Evolutionary conservation across 2,329 filamentous ascomycete genomes (phyloP), one percentile per base, ranked within the genome.

Genomic region (Penicillium sumatraense): DNA sequence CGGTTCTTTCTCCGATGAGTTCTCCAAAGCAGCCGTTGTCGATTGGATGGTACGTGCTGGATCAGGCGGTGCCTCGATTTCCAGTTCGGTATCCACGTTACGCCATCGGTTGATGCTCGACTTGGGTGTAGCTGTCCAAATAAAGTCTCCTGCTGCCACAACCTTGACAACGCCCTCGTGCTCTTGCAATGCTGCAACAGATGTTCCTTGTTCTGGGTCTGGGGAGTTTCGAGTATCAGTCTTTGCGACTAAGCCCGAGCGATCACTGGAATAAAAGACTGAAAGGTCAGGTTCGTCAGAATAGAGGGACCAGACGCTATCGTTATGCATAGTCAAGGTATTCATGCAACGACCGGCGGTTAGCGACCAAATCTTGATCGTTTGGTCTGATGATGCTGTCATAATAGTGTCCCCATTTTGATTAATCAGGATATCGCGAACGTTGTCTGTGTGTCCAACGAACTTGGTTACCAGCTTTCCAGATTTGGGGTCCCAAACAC

Each of bases 321-420:
- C 92, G 70, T 96, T 96, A 77, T 99, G 95, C 95, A 99, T 99
- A 51, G 93, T 97, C 65, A 99, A 84, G 0, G 95, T 99, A 75
- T 97, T 91, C 89, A 98, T 93, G 81, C 95, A 99, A 64, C 95
- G 85, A 52, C 95, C 95, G 20, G 92, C 93, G 10, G 90, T 95
- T 64, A 98, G 88, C 63, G 93, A 97, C 95, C 95, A 99, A 54
- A 98, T 86, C 78, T 99, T 99, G 78, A 99, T 89, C 0, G 95
- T 98, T 76, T 96, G 92, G 72, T 99, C 95, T 1, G 93, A 93
- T 65, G 93, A 96, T 13, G 91, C 93, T 0, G 93, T 96, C 81
- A 99, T 85, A 64, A 99, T 90, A 36, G 87, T 96, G 70, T 96
- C 92, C 35, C 91, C 93, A 56, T 90, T 87, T 63, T 93, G 87